Evolutionary conservation across 495 filamentous ascomycete genomes (phyloP), one percentile per base, ranked within the genome.

Genomic region (Sphaerosporella brunnea): DNA sequence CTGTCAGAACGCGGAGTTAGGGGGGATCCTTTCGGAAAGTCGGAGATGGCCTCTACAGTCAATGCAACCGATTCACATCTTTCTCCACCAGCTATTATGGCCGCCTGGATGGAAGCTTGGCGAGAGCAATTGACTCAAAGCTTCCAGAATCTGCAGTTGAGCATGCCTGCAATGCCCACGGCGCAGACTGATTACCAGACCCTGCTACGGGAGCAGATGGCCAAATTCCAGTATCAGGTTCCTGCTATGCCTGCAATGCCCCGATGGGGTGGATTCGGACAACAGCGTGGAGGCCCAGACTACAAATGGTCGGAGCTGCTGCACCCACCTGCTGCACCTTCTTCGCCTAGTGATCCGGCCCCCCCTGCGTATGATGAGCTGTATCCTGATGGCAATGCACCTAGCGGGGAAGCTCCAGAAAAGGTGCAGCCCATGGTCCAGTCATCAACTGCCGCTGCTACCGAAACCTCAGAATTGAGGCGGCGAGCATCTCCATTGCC

Each of bases 341-440:
- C 62, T 30, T 64, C 52, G 11, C 35, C 61, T 2, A 59, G 66
- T 21, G 47, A 61, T 1, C 54, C 65, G 3, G 67, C 69, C 23
- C 84, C 84, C 4, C 84, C 84, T 25, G 74, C 84, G 3, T 93
- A 93, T 50, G 75, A 85, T 44, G 84, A 86, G 18, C 71, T 92
- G 23, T 93, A 75, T 58, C 84, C 84, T 4, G 34, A 48, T 25
- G 45, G 45, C 16, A 62, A 70, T 28, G 65, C 68, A 19, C 55
- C 53, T 30, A 58, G 62, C n/a, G 57, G 62, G 37, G 52, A 60
- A 30, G 42, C 39, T 7, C 55, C 42, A 57, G 64, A 26, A 65
- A 68, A 11, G 66, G 67, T 36, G 53, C 65, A 4, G 71, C 75
- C 32, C 66, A 67, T 15, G 84, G 49, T 32, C 63, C 65, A 46